Conservation (phyloP, 2,329 filamentous ascomycete genomes). For the Fonsecaea nubica region DNA sequence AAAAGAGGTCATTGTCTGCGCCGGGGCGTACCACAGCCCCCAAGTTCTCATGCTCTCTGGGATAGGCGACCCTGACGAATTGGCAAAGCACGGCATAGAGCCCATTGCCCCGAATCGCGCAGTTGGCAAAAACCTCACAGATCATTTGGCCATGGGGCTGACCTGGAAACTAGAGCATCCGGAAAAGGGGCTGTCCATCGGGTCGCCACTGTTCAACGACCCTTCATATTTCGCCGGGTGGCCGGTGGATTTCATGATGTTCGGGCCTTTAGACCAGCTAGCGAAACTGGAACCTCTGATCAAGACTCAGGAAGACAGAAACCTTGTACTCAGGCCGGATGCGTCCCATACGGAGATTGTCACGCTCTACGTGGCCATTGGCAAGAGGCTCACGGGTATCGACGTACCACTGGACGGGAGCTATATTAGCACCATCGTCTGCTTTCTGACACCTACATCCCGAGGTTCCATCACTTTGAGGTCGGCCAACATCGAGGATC, state of each 20-base stretch:
- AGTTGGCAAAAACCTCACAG: conserved; percentile 49
- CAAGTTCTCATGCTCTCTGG: conserved; percentile 47
- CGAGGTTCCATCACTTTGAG: conserved; percentile 57
- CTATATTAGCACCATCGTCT: conserved; percentile 20
- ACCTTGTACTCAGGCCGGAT: conserved; percentile 22
- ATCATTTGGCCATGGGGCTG: conserved; percentile 44
- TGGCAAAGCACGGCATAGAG: conserved; percentile 44
- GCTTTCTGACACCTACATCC: conserved; percentile 48
- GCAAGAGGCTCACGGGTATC: conserved; percentile 8
- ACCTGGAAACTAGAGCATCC: conserved; percentile 41
- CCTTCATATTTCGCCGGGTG: conserved; percentile 48
- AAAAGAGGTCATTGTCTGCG: conserved; percentile 54
- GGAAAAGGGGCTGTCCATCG: conserved; percentile 47
- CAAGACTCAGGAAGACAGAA: conserved; percentile 12
- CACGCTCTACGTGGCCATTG: conserved; percentile 19
- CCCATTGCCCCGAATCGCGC: conserved; percentile 43
- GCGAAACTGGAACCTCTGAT: conserved; percentile 14
- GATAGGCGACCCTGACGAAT: conserved; percentile 43
- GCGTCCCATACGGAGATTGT: conserved; percentile 27
- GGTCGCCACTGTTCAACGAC: conserved; percentile 47
- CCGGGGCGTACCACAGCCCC: conserved; percentile 52
- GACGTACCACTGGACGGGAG: conserved; percentile 23
- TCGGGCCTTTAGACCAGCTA: conserved; percentile 19
- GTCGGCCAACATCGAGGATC: conserved; percentile 38
- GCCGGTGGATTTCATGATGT: conserved; percentile 48